Conservation (phyloP, 139 green algal species). For the Picochlorum sp. region DNA sequence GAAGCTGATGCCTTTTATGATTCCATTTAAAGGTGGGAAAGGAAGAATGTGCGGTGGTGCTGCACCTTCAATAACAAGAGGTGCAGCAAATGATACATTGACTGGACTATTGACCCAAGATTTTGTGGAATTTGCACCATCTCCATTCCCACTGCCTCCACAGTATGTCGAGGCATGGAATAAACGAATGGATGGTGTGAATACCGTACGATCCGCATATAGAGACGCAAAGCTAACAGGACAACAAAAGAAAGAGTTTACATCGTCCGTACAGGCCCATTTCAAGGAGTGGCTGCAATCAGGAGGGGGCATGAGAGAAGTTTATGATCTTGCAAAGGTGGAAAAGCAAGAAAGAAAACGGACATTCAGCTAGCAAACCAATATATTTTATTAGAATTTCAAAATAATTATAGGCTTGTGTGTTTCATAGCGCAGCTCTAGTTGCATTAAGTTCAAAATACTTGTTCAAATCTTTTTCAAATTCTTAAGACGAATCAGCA, state of each 20-base stretch:
- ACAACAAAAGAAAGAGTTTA: conserved; percentile 58
- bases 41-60: conserved; percentile 39
- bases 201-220: conserved; percentile 52
- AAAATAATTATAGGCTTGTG: no score
- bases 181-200: conserved; percentile 56
- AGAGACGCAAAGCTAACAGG: conserved; percentile 52
- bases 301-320: conserved; percentile 49
- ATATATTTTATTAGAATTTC: neutral
- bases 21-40: conserved; percentile 60
- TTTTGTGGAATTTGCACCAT: conserved; percentile 9
- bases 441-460: neutral
- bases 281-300: conserved; percentile 83
- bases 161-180: conserved; percentile 65
- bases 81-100: neutral
- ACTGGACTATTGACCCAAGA: neutral
- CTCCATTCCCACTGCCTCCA: conserved; percentile 69
- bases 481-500: conserved; percentile 27
- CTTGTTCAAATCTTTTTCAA: conserved; percentile 17
- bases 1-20: conserved; percentile 71
- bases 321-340: conserved; percentile 74
- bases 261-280: conserved; percentile 67
- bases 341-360: conserved; percentile 42
- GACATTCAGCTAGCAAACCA: no score
- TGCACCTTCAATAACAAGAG: conserved; percentile 3
- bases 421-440: neutral